Conservation (phyloP, 2,329 filamentous ascomycete species). For the Decorospora gaudefroyi region DNA sequence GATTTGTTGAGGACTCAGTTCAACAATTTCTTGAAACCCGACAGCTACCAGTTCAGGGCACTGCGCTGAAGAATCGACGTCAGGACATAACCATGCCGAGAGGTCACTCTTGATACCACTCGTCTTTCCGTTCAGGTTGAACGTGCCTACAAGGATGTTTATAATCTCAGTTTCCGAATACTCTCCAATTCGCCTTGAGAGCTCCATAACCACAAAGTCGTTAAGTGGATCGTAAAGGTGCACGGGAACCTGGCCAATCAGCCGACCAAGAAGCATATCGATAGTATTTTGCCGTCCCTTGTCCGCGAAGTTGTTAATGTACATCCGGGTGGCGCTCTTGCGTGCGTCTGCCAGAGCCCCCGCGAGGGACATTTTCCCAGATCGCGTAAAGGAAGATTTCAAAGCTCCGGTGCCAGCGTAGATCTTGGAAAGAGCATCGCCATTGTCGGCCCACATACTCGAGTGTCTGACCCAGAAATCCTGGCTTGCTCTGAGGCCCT, state of each 20-base stretch:
- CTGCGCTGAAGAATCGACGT: constrained; percentile 58
- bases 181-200: constrained; percentile 68
- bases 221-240: constrained; percentile 93
- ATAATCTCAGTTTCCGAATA: constrained; percentile 77
- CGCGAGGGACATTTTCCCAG: constrained; percentile 93
- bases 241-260: constrained; percentile 82
- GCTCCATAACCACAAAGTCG: constrained; percentile 80
- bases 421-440: constrained; percentile 89
- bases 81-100: constrained; percentile 81
- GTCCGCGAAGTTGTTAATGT: constrained; percentile 97
- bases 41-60: constrained; percentile 86
- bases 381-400: constrained; percentile 91
- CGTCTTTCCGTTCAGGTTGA: constrained; percentile 91
- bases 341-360: constrained; percentile 93
- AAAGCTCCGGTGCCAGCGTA: constrained; percentile 95
- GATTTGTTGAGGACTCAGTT: constrained; percentile 94
- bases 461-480: constrained; percentile 95
- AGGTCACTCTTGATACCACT: constrained; percentile 78
- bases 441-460: constrained; percentile 95
- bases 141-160: constrained; percentile 83
- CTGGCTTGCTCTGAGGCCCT: constrained; percentile 67
- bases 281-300: constrained; percentile 93
- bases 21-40: constrained; percentile 98
- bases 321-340: constrained; percentile 90
- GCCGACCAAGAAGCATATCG: constrained; percentile 83